phyloP scores from a whole-genome alignment of 331 rosid species.

The Phaseolus coccineus region DNA sequence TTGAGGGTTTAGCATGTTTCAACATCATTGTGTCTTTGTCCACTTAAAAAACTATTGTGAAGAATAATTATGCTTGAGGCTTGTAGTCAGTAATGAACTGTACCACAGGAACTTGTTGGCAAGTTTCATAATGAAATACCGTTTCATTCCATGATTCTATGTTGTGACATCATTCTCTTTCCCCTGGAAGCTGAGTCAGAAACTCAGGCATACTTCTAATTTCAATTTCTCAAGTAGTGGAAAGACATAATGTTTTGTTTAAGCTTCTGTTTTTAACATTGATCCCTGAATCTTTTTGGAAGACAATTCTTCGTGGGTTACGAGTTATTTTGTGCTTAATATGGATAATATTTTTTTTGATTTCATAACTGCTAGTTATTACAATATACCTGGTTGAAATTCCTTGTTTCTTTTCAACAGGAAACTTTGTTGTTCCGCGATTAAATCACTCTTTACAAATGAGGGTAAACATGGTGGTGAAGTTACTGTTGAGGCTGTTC shows the following conservation, averaged over 20 bases:
- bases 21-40: neutral
- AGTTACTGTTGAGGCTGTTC: slow-evolving; percentile 89
- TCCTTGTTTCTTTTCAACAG: slow-evolving; percentile 60
- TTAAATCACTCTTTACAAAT: slow-evolving; percentile 75
- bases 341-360: slow-evolving; percentile 5
- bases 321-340: slow-evolving; percentile 32
- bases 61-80: neutral
- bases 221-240: neutral
- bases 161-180: neutral
- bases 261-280: neutral
- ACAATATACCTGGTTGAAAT: slow-evolving; percentile 15
- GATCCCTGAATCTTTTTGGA: slow-evolving; percentile 4
- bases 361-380: slow-evolving; percentile 8
- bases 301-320: neutral
- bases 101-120: neutral
- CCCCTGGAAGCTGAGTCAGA: slow-evolving; percentile 13
- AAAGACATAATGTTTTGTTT: neutral
- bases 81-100: neutral
- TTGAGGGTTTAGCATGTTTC: neutral
- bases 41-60: neutral
- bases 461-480: slow-evolving; percentile 97
- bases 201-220: neutral
- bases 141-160: slow-evolving; percentile 7
- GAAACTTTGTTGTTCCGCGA: slow-evolving; percentile 75
- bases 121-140: neutral